Evolutionary conservation across 192 early-diverging fungal genomes (phyloP).

Genomic region (Coemansia furcata): DNA sequence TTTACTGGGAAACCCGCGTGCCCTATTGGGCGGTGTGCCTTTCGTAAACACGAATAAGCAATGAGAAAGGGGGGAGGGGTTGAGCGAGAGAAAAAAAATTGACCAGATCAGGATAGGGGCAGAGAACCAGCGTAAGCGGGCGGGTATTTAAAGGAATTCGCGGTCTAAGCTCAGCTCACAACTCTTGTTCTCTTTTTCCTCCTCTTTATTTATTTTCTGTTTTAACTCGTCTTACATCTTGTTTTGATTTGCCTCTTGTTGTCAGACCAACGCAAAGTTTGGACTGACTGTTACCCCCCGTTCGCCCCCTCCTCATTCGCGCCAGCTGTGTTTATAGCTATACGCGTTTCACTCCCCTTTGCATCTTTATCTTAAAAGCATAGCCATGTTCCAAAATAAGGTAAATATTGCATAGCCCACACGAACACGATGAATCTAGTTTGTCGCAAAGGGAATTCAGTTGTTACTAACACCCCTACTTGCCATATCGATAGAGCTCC

Average conservation of each 20-base stretch:
- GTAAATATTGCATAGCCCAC: conserved; percentile 6
- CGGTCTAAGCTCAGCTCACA: neutral
- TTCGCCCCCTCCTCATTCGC: neutral
- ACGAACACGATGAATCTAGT: neutral
- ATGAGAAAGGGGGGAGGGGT: neutral
- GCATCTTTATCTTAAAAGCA: neutral
- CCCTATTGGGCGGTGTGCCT: neutral
- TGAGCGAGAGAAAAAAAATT: neutral
- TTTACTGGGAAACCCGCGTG: neutral
- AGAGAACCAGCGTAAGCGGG: neutral
- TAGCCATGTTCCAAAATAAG: conserved; percentile 50
- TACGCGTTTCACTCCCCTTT: neutral
- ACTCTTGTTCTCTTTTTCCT: conserved; percentile 7
- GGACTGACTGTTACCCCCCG: neutral
- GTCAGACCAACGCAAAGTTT: too few relatives aligned
- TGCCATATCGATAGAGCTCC: conserved; percentile 17
- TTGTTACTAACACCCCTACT: neutral
- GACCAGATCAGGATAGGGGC: conserved; percentile 1
- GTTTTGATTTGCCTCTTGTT: neutral
- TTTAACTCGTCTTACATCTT: neutral
- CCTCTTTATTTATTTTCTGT: neutral
- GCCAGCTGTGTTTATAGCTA: neutral
- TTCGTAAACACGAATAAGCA: neutral
- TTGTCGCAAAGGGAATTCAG: conserved; percentile 4
- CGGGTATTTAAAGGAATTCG: neutral